Evolutionary conservation across 768 basidiomycete genomes (phyloP).

Genomic region (Rubroboletus pulcherrimus): DNA sequence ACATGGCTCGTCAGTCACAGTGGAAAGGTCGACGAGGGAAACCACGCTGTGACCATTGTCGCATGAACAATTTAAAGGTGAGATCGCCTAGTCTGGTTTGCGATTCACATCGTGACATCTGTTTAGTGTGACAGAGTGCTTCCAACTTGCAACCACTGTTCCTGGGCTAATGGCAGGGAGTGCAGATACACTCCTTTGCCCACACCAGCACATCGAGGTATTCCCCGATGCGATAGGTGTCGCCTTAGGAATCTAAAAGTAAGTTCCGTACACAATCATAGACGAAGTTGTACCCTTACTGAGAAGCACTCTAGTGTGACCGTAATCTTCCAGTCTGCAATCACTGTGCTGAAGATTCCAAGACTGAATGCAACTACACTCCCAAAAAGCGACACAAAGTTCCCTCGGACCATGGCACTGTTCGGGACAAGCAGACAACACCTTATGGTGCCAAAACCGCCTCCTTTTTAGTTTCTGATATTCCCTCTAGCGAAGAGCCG

Average conservation of each 20-base stretch:
- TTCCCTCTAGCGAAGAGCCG: constrained; percentile 32
- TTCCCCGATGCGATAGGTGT: constrained; percentile 71
- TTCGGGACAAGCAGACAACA: constrained; percentile 35
- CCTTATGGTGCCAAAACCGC: constrained; percentile 47
- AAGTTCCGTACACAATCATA: constrained; percentile 13
- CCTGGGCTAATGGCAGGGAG: constrained; percentile 58
- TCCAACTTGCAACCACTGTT: constrained; percentile 69
- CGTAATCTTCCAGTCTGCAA: constrained; percentile 69
- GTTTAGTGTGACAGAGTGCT: constrained; percentile 65
- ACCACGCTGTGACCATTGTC: constrained; percentile 71
- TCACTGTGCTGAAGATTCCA: constrained; percentile 51
- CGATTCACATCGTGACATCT: constrained; percentile 11
- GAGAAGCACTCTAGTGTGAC: constrained; percentile 49
- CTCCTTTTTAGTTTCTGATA: constrained; percentile 45
- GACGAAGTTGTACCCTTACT: not conserved
- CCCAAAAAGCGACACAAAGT: constrained; percentile 66
- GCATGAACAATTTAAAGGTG: constrained; percentile 68
- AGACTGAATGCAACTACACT: constrained; percentile 65
- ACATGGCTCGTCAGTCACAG: constrained; percentile 65
- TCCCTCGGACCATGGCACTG: constrained; percentile 38
- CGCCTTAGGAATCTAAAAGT: constrained; percentile 66
- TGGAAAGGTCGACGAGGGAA: constrained; percentile 76
- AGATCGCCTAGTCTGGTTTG: constrained; percentile 22
- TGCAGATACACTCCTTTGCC: constrained; percentile 73
- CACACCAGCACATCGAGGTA: constrained; percentile 71